A percentile compares a stretch with the other conserved stretches of the same genome.
Evolutionary conservation across 495 filamentous ascomycete genomes (phyloP).

Genomic region (Eremomyces bilateralis): DNA sequence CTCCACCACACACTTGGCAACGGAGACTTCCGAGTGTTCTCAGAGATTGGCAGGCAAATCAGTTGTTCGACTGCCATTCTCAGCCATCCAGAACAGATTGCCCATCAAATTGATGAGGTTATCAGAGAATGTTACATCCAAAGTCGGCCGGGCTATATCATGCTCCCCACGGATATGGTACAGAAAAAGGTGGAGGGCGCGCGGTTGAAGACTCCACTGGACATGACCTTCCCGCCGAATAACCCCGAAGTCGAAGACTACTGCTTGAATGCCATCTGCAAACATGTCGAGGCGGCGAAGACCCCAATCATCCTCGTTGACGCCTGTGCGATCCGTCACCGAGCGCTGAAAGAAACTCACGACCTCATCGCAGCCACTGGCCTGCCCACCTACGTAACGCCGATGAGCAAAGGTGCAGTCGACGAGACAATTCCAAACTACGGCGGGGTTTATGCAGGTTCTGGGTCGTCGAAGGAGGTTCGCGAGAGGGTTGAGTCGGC

Average conservation of each 20-base stretch:
- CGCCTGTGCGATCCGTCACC: slow-evolving; percentile 73
- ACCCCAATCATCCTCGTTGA: slow-evolving; percentile 71
- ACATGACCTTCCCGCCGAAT: slow-evolving; percentile 41
- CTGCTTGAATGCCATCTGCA: slow-evolving; percentile 58
- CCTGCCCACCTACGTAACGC: slow-evolving; percentile 67
- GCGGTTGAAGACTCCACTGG: slow-evolving; percentile 43
- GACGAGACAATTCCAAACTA: slow-evolving; percentile 56
- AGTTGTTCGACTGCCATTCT: slow-evolving; percentile 49
- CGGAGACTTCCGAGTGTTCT: slow-evolving; percentile 72
- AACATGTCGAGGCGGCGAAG: slow-evolving; percentile 54
- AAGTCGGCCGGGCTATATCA: slow-evolving; percentile 43
- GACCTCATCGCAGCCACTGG: slow-evolving; percentile 55
- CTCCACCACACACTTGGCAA: slow-evolving; percentile 89
- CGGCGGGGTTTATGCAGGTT: slow-evolving; percentile 73
- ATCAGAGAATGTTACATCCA: slow-evolving; percentile 55
- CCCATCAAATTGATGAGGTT: slow-evolving; percentile 56
- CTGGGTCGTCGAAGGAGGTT: slow-evolving; percentile 50
- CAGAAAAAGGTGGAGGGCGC: slow-evolving; percentile 56
- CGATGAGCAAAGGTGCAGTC: slow-evolving; percentile 82
- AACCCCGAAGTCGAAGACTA: slow-evolving; percentile 59
- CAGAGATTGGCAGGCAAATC: slow-evolving; percentile 51
- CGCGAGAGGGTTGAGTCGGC: slow-evolving; percentile 53
- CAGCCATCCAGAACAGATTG: slow-evolving; percentile 43
- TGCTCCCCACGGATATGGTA: slow-evolving; percentile 70
- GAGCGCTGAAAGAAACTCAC: slow-evolving; percentile 46